Base-by-base conservation (phyloP, 2,329 filamentous ascomycete species). In the Colletotrichum sp. region DNA sequence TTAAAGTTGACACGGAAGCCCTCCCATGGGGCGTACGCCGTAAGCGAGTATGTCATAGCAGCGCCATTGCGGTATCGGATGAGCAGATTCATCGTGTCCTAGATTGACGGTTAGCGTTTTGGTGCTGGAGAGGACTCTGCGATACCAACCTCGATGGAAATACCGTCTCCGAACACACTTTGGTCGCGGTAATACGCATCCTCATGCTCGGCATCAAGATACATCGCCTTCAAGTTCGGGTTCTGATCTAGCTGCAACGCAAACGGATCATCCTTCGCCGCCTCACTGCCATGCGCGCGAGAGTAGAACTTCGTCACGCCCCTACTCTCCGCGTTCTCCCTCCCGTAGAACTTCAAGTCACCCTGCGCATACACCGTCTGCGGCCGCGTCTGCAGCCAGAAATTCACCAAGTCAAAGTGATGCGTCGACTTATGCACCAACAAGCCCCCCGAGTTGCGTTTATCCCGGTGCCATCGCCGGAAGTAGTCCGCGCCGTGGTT, bases 1-100 rank as follows among this genome's bases (percentile, higher is more conserved):
- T 91, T 92, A 80, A 92, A 91, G 74, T 83, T 88, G 15, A 90
- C 89, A 1, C 90, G 85, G 82, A 91, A 91, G 0, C 90, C 90
- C 76, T 92, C 90, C 90, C 90, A 92, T 0, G 92, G 92, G 6
- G 91, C 90, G 73, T 93, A 93, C 0, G 91, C 91, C 2, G 88
- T 90, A 13, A 91, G 83, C 26, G 86, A 91, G 79, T 93, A 93
- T 1, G 91, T 92, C 80, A 93, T 82, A 30, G 90, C 87, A 0
- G 90, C 90, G 4, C 90, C 89, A 67, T 86, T 90, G 21, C 85
- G 84, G 79, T 93, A 93, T 67, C 87, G 84, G 26, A 93, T 89
- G 61, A 93, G 84, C 28, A 93, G 82, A 52, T 87, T 90, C 90
- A 93, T 92, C 0, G 91, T 93, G 78, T 93, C 92, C 80, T 52